These are phyloP conservation scores for Neurospora discreta DNA, from an alignment of 495 filamentous ascomycete species.

Conservation along the genomic window DNA sequence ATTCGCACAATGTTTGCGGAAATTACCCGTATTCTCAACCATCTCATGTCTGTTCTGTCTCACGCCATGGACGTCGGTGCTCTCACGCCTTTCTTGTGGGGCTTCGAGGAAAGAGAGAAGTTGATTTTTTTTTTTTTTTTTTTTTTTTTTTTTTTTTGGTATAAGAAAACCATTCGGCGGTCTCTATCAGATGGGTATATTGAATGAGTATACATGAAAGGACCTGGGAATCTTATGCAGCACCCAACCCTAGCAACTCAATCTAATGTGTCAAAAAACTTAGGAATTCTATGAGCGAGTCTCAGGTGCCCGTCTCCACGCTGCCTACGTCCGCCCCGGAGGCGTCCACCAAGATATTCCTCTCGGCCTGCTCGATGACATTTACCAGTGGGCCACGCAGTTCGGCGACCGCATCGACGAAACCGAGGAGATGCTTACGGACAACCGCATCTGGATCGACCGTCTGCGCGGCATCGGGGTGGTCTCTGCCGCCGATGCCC, in stretches of 20 bases:
- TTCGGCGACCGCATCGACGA: slow-evolving; percentile 99
- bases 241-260: not conserved
- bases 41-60: slow-evolving; percentile 94
- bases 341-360: slow-evolving; percentile 95
- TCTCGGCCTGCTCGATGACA: slow-evolving; percentile 91
- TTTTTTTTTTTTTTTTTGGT: too few relatives aligned
- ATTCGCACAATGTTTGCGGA: slow-evolving; percentile 96
- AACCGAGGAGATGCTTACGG: slow-evolving; percentile 95
- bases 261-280: slow-evolving; percentile 1
- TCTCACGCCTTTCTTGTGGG: slow-evolving; percentile 97
- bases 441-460: slow-evolving; percentile 98
- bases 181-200: not conserved
- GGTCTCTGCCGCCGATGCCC: slow-evolving; percentile 79
- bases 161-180: too few relatives aligned
- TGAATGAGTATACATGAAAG: too few relatives aligned
- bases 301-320: slow-evolving; percentile 93
- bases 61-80: slow-evolving; percentile 99
- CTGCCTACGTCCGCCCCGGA: slow-evolving; percentile 94
- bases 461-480: slow-evolving; percentile 87
- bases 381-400: slow-evolving; percentile 99
- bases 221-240: not conserved
- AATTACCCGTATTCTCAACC: slow-evolving; percentile 90
- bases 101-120: slow-evolving; percentile 99
- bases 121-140: too few relatives aligned
- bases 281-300: slow-evolving; percentile 99